Conservation (phyloP, 2,329 filamentous ascomycete species). For the Fusarium nurragi region DNA sequence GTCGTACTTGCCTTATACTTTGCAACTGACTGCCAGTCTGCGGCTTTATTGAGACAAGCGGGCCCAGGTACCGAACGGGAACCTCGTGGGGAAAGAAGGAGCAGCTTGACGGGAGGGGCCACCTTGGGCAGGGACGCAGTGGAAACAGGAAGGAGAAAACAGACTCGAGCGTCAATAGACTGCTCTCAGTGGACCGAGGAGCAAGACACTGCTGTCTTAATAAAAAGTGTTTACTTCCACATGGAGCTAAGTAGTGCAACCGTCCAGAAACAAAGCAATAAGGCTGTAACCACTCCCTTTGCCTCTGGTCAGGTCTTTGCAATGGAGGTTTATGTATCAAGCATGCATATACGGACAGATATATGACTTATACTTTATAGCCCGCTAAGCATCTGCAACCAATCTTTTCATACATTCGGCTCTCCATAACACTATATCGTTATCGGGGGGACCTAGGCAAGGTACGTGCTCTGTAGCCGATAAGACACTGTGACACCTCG, state of each 20-base stretch:
- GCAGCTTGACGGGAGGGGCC: neutral
- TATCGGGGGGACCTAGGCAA: neutral
- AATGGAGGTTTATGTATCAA: too few species aligned
- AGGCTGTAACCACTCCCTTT: too few species aligned
- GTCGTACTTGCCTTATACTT: neutral
- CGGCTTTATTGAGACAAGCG: neutral
- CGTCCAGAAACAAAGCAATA: neutral
- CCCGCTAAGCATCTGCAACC: too few species aligned
- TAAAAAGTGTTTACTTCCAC: too few species aligned
- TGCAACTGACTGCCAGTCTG: too few species aligned
- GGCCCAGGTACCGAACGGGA: neutral
- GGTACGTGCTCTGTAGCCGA: slow-evolving; percentile 1
- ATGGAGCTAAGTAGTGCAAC: neutral
- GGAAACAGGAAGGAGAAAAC: too few species aligned
- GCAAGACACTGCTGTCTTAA: neutral
- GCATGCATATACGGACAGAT: too few species aligned
- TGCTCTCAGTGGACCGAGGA: slow-evolving; percentile 1
- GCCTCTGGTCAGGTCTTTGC: too few species aligned
- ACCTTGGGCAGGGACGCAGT: too few species aligned
- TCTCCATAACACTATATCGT: neutral
- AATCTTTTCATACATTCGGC: too few species aligned
- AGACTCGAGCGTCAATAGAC: too few species aligned
- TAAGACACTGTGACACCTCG: slow-evolving; percentile 35
- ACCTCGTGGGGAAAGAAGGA: neutral
- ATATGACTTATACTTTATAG: too few species aligned